Conservation (phyloP, 108 stramenopile genomes). For the Ochromonas danica region DNA sequence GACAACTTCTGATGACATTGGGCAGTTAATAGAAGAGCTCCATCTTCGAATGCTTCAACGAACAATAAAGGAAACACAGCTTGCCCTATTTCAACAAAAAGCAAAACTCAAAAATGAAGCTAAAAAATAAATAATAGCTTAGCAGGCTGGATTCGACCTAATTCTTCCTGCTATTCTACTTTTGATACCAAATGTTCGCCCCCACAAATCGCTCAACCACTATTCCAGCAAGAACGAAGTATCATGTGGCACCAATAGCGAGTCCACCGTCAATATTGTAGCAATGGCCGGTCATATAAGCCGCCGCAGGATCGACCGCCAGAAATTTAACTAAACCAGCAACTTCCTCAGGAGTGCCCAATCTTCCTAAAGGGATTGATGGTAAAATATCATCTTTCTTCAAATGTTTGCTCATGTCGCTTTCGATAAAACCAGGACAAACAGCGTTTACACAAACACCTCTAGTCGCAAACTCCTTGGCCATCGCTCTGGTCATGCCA, state of each 20-base stretch:
- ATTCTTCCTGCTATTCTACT: too few species aligned
- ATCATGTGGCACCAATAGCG: slow-evolving; percentile 69
- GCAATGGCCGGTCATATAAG: slow-evolving; percentile 70
- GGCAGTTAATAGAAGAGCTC: not conserved
- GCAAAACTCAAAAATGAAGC: too few species aligned
- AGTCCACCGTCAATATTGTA: slow-evolving; percentile 96
- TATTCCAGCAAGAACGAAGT: too few species aligned
- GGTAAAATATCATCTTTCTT: slow-evolving; percentile 6
- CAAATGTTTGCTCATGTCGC: slow-evolving; percentile 55
- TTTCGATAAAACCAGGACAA: slow-evolving; percentile 61
- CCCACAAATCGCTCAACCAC: too few species aligned
- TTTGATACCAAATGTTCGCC: too few species aligned
- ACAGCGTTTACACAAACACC: slow-evolving; percentile 59
- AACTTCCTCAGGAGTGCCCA: slow-evolving; percentile 42
- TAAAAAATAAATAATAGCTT: too few species aligned
- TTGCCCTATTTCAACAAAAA: too few species aligned
- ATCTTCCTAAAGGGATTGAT: slow-evolving; percentile 37
- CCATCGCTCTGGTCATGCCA: slow-evolving; percentile 51
- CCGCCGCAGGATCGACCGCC: slow-evolving; percentile 79
- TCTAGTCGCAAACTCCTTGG: slow-evolving; percentile 50
- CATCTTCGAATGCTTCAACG: not conserved
- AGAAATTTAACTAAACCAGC: slow-evolving; percentile 66
- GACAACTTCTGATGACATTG: not conserved
- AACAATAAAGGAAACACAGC: not conserved
- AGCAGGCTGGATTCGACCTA: too few species aligned